A percentile compares a stretch with the other conserved stretches of the same genome.
Evolutionary conservation across 2,329 filamentous ascomycete genomes (phyloP).

Genomic region (Hymenoscyphus linearis): DNA sequence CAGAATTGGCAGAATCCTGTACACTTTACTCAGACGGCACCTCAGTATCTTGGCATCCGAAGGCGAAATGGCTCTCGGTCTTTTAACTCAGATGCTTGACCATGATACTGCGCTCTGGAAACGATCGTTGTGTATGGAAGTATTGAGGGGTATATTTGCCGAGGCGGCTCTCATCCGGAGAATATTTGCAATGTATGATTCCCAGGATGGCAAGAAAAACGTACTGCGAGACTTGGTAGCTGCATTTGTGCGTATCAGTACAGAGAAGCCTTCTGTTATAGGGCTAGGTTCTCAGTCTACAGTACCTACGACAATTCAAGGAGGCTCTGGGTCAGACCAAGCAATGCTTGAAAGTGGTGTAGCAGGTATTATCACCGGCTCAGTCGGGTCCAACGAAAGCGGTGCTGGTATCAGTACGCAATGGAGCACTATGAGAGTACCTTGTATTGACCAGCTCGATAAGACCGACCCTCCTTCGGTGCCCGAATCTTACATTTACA

Average conservation of each 20-base stretch:
- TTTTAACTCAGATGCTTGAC: slow-evolving; percentile 82
- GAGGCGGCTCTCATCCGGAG: slow-evolving; percentile 73
- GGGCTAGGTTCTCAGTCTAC: slow-evolving; percentile 87
- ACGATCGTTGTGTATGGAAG: slow-evolving; percentile 82
- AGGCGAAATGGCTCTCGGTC: slow-evolving; percentile 74
- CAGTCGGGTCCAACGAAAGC: slow-evolving; percentile 59
- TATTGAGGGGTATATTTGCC: slow-evolving; percentile 79
- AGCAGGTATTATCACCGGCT: slow-evolving; percentile 76
- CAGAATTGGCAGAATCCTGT: slow-evolving; percentile 75
- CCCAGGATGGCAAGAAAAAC: slow-evolving; percentile 62
- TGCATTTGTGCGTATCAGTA: slow-evolving; percentile 85
- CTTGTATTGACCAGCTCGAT: slow-evolving; percentile 91
- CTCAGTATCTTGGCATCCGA: slow-evolving; percentile 69
- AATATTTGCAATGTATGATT: slow-evolving; percentile 78
- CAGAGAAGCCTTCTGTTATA: slow-evolving; percentile 84
- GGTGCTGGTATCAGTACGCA: slow-evolving; percentile 77
- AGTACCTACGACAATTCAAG: slow-evolving; percentile 58
- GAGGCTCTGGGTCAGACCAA: slow-evolving; percentile 64
- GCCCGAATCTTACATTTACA: slow-evolving; percentile 92
- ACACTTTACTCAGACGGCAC: slow-evolving; percentile 74
- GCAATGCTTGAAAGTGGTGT: slow-evolving; percentile 86
- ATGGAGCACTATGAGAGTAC: slow-evolving; percentile 82
- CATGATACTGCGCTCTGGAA: slow-evolving; percentile 84
- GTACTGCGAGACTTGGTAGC: slow-evolving; percentile 79
- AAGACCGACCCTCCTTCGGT: slow-evolving; percentile 78